A percentile compares a stretch with the other conserved stretches of the same genome.
Conservation (phyloP, 2,329 filamentous ascomycete species). For the Xylogone sp. region DNA sequence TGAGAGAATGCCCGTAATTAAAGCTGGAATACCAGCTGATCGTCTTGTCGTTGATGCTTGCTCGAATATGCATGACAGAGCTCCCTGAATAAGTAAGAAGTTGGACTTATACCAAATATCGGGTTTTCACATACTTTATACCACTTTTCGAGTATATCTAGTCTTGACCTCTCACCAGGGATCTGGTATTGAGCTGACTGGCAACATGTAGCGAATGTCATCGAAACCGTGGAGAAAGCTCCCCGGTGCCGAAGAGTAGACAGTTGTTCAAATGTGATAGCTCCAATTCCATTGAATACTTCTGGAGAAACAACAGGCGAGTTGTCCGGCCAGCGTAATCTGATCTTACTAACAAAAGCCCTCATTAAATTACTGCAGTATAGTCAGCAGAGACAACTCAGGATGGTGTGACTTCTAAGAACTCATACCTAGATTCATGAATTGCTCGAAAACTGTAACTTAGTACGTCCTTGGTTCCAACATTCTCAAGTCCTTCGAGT, state of each 20-base stretch:
- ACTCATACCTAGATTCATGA: conserved; percentile 80
- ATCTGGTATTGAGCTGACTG: conserved; percentile 54
- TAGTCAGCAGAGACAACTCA: conserved; percentile 6
- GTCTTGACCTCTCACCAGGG: conserved; percentile 24
- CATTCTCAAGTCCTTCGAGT: conserved; percentile 64
- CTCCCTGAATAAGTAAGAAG: conserved; percentile 40
- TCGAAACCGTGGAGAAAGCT: conserved; percentile 88
- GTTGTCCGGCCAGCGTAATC: conserved; percentile 38
- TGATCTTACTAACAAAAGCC: conserved; percentile 52
- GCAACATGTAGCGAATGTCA: conserved; percentile 82
- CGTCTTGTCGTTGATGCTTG: conserved; percentile 82
- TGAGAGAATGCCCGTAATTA: conserved; percentile 77
- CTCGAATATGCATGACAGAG: conserved; percentile 66
- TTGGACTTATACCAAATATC: conserved; percentile 11
- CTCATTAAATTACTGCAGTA: conserved; percentile 65
- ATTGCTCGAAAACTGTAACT: conserved; percentile 94
- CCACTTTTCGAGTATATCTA: conserved; percentile 55
- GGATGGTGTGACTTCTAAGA: not conserved
- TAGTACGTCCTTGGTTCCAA: conserved; percentile 82
- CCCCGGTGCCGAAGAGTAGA: conserved; percentile 82
- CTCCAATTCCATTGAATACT: conserved; percentile 64
- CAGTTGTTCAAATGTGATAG: conserved; percentile 77
- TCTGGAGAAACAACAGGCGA: conserved; percentile 45
- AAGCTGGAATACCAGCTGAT: conserved; percentile 85
- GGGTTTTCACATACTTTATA: conserved; percentile 55